phyloP scores from a whole-genome alignment of 2,329 filamentous ascomycete genomes.

The Colletotrichum limetticola region DNA sequence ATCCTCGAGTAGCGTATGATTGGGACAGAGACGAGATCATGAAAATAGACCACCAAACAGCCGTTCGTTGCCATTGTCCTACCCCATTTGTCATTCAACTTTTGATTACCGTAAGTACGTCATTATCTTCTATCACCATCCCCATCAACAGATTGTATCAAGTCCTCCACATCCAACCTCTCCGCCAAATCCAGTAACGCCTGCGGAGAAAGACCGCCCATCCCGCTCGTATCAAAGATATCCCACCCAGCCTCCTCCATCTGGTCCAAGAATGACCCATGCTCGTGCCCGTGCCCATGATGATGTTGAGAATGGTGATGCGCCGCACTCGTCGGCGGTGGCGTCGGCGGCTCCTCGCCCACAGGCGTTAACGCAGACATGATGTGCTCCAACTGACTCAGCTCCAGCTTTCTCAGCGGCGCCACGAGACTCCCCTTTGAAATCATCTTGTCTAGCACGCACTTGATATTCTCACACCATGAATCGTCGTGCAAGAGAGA shows the following conservation, averaged over 20 bases:
- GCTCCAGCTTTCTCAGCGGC: constrained; percentile 48
- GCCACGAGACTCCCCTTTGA: constrained; percentile 50
- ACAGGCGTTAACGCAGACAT: constrained; percentile 47
- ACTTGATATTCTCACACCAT: constrained; percentile 49
- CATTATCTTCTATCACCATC: neutral
- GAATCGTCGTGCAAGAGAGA: constrained; percentile 45
- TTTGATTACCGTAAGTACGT: neutral
- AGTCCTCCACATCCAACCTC: constrained; percentile 40
- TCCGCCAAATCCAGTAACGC: constrained; percentile 45
- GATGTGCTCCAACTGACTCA: constrained; percentile 50
- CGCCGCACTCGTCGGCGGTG: constrained; percentile 26
- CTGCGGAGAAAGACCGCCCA: constrained; percentile 44
- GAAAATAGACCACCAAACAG: neutral
- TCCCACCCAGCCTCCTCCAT: constrained; percentile 42
- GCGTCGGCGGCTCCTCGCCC: constrained; percentile 32
- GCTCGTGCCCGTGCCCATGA: constrained; percentile 21
- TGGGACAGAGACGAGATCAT: too few species aligned
- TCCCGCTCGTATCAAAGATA: constrained; percentile 44
- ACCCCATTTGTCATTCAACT: neutral
- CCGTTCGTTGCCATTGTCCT: neutral
- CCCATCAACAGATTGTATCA: constrained; percentile 29
- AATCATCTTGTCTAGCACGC: constrained; percentile 50
- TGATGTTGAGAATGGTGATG: constrained; percentile 18
- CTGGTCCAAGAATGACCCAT: constrained; percentile 23
- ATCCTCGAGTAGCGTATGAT: too few species aligned